phyloP scores from a whole-genome alignment of 306 rosid genomes.

The Lathyrus aphaca region DNA sequence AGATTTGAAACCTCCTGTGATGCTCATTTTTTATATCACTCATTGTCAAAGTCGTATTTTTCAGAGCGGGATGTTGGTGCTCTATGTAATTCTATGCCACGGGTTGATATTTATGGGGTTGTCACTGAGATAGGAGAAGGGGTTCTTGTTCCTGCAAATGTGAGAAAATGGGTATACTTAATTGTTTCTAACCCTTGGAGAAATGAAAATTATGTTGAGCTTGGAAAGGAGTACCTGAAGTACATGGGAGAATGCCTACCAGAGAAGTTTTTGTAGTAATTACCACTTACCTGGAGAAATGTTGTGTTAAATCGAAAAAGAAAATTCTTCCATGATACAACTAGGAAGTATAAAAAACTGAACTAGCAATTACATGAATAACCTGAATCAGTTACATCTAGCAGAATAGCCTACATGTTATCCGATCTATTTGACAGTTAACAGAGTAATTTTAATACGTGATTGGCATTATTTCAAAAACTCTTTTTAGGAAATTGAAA shows the following conservation, averaged over 20 bases:
- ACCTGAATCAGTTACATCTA: slow-evolving; percentile 14
- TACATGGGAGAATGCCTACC: too few species aligned
- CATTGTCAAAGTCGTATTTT: slow-evolving; percentile 33
- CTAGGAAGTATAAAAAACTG: slow-evolving; percentile 7
- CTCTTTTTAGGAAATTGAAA: neutral
- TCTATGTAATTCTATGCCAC: slow-evolving; percentile 59
- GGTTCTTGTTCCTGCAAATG: slow-evolving; percentile 68
- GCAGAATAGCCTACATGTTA: slow-evolving; percentile 17
- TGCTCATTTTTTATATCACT: slow-evolving; percentile 60
- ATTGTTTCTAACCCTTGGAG: slow-evolving; percentile 69
- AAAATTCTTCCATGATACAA: slow-evolving; percentile 7
- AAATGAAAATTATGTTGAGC: slow-evolving; percentile 55
- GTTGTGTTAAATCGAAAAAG: neutral
- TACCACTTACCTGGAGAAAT: too few species aligned
- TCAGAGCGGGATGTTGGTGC: slow-evolving; percentile 6
- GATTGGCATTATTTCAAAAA: neutral
- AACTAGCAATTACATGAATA: neutral
- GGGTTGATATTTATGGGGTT: slow-evolving; percentile 57
- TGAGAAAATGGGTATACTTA: slow-evolving; percentile 71
- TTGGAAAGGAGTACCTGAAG: slow-evolving; percentile 58
- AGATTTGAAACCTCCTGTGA: too few species aligned
- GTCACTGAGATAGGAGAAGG: slow-evolving; percentile 16
- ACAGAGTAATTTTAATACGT: too few species aligned
- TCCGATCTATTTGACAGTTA: neutral
- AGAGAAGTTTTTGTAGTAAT: too few species aligned